These are phyloP conservation scores for Ascochyta clinopodiicola DNA, from an alignment of 2,329 filamentous ascomycete species.

Conservation along the genomic window DNA sequence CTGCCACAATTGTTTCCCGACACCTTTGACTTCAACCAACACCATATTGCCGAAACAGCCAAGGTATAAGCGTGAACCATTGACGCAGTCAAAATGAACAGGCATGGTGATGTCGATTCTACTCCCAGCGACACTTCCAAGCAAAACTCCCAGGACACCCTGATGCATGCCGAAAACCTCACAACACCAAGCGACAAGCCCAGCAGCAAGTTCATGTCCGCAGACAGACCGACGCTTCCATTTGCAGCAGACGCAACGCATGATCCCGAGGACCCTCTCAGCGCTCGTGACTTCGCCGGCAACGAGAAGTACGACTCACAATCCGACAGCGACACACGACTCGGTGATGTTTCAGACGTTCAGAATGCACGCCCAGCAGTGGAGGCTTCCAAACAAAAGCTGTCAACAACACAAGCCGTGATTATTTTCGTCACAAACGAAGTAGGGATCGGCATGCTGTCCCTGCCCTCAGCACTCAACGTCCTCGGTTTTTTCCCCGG, in stretches of 20 bases:
- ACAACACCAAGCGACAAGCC: constrained; percentile 23
- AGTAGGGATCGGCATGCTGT: constrained; percentile 40
- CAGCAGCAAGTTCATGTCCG: constrained; percentile 21
- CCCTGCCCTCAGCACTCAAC: constrained; percentile 34
- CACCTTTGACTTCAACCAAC: background rate
- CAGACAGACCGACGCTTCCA: constrained; percentile 28
- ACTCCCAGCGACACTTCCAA: constrained; percentile 21
- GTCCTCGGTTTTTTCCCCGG: constrained; percentile 37
- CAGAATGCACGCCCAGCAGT: constrained; percentile 31
- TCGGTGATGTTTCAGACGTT: constrained; percentile 33
- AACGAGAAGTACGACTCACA: constrained; percentile 26
- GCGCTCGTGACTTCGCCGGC: background rate
- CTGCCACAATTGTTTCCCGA: background rate
- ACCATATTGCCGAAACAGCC: background rate
- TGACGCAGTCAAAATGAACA: constrained; percentile 23
- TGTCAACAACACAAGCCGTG: constrained; percentile 35
- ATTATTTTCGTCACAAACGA: constrained; percentile 42
- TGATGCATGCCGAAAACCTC: background rate
- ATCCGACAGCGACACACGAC: constrained; percentile 28
- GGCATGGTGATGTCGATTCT: constrained; percentile 16
- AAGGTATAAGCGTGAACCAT: constrained; percentile 21
- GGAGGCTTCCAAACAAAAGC: constrained; percentile 23
- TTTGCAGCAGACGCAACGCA: constrained; percentile 32
- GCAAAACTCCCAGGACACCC: constrained; percentile 16
- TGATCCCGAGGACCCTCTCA: constrained; percentile 21